Percentiles rank a stretch among this genome's conserved stretches.
These are phyloP conservation scores for Torulaspora indica DNA, from an alignment of 805 yeast species.

Conservation along the genomic window DNA sequence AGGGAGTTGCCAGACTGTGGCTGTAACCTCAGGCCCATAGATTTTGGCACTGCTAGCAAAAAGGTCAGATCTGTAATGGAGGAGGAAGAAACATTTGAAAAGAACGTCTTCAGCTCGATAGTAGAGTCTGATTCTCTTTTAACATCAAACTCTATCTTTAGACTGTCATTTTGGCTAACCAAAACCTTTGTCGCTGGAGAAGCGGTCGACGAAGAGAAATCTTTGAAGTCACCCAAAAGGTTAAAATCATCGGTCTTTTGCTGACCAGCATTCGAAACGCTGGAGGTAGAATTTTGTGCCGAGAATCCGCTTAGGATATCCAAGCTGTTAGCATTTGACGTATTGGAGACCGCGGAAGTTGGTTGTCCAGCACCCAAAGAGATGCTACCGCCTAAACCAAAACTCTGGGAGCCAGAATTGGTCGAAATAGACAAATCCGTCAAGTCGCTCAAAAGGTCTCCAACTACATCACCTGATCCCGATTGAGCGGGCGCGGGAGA, in stretches of 20 bases:
- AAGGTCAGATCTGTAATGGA: conserved; percentile 51
- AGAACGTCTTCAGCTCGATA: conserved; percentile 44
- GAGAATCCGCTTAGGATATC: conserved; percentile 22
- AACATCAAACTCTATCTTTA: conserved; percentile 48
- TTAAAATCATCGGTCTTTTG: conserved; percentile 6
- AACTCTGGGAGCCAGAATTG: conserved; percentile 27
- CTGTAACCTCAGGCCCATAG: conserved; percentile 50
- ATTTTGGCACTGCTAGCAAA: conserved; percentile 67
- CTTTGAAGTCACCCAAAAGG: conserved; percentile 23
- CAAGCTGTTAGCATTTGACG: conserved; percentile 25
- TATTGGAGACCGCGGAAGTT: conserved; percentile 22
- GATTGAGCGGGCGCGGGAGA: conserved; percentile 12
- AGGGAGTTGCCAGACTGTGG: conserved; percentile 58
- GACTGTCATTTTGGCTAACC: conserved; percentile 43
- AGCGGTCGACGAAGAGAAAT: conserved; percentile 8
- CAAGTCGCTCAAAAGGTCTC: conserved; percentile 71
- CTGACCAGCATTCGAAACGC: conserved; percentile 10
- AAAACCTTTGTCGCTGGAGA: conserved; percentile 17
- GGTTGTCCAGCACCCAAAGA: conserved; percentile 37
- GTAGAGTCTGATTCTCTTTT: conserved; percentile 37
- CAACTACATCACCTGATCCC: conserved; percentile 40
- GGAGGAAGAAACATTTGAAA: conserved; percentile 47
- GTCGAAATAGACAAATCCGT: conserved; percentile 55
- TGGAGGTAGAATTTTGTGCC: conserved; percentile 18
- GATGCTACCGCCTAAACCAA: conserved; percentile 54